These are phyloP conservation scores for Pontederia crassipes DNA, from an alignment of 176 grass and related monocot species.

Conservation along the genomic window DNA sequence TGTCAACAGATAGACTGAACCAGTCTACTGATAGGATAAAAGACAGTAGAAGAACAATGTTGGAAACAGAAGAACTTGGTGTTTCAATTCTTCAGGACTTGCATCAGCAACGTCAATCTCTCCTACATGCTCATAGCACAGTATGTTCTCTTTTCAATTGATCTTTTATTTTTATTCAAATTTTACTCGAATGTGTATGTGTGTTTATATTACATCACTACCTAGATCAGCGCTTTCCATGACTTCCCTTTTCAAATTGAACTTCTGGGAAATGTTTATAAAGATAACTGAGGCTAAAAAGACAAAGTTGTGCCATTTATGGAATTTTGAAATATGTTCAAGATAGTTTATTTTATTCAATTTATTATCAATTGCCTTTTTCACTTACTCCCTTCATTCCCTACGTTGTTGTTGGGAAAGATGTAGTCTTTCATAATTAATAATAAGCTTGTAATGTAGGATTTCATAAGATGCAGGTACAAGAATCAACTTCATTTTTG, in stretches of 20 bases:
- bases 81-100: constrained; percentile 88
- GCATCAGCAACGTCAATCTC: constrained; percentile 71
- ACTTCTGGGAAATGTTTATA: neutral
- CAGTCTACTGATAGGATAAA: constrained; percentile 59
- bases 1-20: constrained; percentile 54
- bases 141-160: constrained; percentile 33
- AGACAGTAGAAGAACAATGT: constrained; percentile 66
- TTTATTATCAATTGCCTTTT: too few relatives aligned
- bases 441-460: too few relatives aligned
- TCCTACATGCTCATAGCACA: constrained; percentile 62
- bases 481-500: too few relatives aligned
- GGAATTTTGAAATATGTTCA: too few relatives aligned
- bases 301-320: too few relatives aligned
- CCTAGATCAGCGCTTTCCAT: neutral
- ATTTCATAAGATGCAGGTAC: too few relatives aligned
- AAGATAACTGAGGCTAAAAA: too few relatives aligned
- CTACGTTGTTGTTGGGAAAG: too few relatives aligned
- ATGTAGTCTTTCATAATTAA: too few relatives aligned
- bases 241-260: neutral
- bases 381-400: too few relatives aligned
- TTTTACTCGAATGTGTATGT: neutral
- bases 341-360: too few relatives aligned
- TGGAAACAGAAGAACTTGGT: constrained; percentile 92
- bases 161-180: neutral
- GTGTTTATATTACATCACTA: neutral